Conservation (phyloP, 2,329 filamentous ascomycete species). For the Clonostachys solani region DNA sequence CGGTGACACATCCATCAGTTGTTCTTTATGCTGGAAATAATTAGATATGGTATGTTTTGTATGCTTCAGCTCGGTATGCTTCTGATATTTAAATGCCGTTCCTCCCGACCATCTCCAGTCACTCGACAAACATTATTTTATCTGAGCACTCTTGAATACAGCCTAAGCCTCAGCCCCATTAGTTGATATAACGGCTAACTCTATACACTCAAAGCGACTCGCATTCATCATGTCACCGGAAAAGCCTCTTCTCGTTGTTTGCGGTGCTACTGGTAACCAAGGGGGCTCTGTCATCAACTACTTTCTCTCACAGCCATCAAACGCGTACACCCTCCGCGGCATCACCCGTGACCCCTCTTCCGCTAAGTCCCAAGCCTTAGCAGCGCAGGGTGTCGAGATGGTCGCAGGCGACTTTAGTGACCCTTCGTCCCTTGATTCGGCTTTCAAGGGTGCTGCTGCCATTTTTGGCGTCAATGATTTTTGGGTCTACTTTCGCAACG, state of each 20-base stretch:
- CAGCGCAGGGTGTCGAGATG: constrained; percentile 6
- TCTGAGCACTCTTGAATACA: no score
- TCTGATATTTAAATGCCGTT: no score
- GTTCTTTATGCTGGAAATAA: no score
- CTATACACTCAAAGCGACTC: no score
- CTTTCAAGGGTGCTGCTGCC: constrained; percentile 7
- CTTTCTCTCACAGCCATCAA: constrained; percentile 2
- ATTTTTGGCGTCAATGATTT: constrained; percentile 6
- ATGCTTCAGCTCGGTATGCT: no score
- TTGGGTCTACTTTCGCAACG: constrained; percentile 4
- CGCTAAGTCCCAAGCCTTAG: constrained; percentile 1
- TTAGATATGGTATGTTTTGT: no score
- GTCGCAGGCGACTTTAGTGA: constrained; percentile 7
- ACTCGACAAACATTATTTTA: no score
- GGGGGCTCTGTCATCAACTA: constrained; percentile 7
- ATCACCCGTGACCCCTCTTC: constrained; percentile 4
- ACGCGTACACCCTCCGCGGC: constrained; percentile 6
- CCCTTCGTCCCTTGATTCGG: constrained; percentile 1
- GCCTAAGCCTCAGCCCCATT: no score
- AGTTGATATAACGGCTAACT: no score
- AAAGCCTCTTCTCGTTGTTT: neutral
- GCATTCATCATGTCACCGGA: neutral
- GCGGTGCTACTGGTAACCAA: constrained; percentile 3
- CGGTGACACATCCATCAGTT: no score
- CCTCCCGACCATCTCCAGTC: no score